These are phyloP conservation scores for Fusarium tjaetaba DNA, from an alignment of 2,329 filamentous ascomycete species.

Conservation along the genomic window DNA sequence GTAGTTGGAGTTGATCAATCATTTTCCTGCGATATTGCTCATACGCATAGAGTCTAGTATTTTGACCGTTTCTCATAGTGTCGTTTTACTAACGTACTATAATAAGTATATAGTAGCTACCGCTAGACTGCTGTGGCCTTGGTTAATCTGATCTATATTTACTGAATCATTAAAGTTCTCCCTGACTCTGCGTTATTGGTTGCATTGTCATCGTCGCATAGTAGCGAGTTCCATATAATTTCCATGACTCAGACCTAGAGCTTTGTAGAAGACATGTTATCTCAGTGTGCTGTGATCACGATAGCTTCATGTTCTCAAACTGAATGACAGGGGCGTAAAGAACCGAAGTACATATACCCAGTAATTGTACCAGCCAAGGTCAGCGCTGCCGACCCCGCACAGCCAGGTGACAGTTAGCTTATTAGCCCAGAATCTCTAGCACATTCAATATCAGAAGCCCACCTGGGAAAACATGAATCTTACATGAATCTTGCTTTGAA, in stretches of 20 bases:
- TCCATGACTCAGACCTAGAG: neutral
- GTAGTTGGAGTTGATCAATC: neutral
- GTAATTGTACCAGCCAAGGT: neutral
- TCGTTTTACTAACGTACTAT: neutral
- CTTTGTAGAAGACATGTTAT: neutral
- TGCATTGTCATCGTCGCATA: neutral
- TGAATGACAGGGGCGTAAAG: neutral
- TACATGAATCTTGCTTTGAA: neutral
- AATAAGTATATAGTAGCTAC: neutral
- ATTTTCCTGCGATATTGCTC: neutral
- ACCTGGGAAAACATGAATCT: neutral
- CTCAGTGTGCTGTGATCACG: neutral
- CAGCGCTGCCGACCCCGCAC: constrained; percentile 35
- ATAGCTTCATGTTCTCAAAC: neutral
- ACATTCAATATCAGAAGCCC: constrained; percentile 1
- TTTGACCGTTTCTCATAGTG: neutral
- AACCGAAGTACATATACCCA: neutral
- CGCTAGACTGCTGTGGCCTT: neutral
- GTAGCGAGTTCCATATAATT: neutral
- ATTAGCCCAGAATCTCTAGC: neutral
- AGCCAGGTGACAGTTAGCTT: constrained; percentile 25
- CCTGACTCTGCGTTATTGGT: neutral
- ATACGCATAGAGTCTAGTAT: neutral
- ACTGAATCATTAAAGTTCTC: neutral
- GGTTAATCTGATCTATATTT: neutral